Evolutionary conservation across 2,329 filamentous ascomycete genomes (phyloP).

Genomic region (Calonectria montana): DNA sequence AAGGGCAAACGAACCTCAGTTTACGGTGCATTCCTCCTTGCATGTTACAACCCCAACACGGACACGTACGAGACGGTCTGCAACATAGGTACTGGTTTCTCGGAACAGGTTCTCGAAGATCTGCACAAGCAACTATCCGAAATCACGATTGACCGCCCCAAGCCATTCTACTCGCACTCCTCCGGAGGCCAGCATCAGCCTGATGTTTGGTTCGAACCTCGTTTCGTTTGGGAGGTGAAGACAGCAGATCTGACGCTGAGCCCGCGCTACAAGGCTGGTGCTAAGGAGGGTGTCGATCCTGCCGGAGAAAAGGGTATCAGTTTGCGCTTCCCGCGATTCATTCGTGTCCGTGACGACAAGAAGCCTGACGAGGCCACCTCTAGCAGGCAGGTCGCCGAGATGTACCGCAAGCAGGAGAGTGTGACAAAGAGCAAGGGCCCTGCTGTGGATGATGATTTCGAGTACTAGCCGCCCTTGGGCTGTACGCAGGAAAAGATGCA

Average conservation of each 20-base stretch:
- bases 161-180: slow-evolving; percentile 94
- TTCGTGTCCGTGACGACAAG: slow-evolving; percentile 93
- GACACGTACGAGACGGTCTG: slow-evolving; percentile 95
- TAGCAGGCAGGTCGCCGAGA: slow-evolving; percentile 88
- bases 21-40: slow-evolving; percentile 95
- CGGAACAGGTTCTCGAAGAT: slow-evolving; percentile 91
- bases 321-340: slow-evolving; percentile 91
- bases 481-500: not conserved
- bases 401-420: slow-evolving; percentile 96
- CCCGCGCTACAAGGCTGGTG: slow-evolving; percentile 92
- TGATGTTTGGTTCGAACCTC: slow-evolving; percentile 98
- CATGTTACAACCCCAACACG: slow-evolving; percentile 85
- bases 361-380: slow-evolving; percentile 91
- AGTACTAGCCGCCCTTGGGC: slow-evolving; percentile 74
- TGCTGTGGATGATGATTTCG: slow-evolving; percentile 94
- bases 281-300: slow-evolving; percentile 80
- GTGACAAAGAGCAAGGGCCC: slow-evolving; percentile 88
- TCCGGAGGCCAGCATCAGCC: slow-evolving; percentile 90
- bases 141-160: slow-evolving; percentile 87
- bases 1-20: slow-evolving; percentile 95
- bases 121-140: slow-evolving; percentile 80
- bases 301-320: slow-evolving; percentile 83
- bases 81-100: slow-evolving; percentile 98
- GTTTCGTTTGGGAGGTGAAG: slow-evolving; percentile 96
- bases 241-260: slow-evolving; percentile 94